phyloP scores from a whole-genome alignment of 306 rosid genomes.

The Oxytropis ochrocephala region DNA sequence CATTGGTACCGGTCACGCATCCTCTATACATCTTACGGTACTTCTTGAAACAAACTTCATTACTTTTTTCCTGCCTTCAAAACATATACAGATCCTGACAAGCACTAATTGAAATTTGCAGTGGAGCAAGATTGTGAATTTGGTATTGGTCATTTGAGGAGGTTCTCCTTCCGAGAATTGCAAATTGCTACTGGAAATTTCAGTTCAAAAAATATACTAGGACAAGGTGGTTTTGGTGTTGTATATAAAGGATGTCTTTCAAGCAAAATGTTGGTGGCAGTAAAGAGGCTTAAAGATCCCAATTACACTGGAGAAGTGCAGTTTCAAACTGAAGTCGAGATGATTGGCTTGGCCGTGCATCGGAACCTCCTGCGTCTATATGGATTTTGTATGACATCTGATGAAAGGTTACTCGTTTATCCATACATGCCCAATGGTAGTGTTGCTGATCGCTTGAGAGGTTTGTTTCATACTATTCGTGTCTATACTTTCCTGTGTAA shows the following conservation, averaged over 20 bases:
- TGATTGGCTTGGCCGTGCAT: slow-evolving; percentile 96
- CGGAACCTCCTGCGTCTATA: slow-evolving; percentile 77
- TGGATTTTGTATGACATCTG: slow-evolving; percentile 83
- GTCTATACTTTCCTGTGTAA: neutral
- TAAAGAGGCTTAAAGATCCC: slow-evolving; percentile 93
- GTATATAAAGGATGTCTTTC: slow-evolving; percentile 91
- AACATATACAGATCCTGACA: slow-evolving; percentile 14
- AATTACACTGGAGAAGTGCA: slow-evolving; percentile 94
- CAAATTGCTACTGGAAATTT: slow-evolving; percentile 83
- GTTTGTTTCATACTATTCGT: slow-evolving; percentile 41
- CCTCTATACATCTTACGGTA: slow-evolving; percentile 79
- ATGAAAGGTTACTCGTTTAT: slow-evolving; percentile 90
- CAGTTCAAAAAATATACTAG: slow-evolving; percentile 64
- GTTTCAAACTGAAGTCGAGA: slow-evolving; percentile 97
- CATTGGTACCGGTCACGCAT: slow-evolving; percentile 72
- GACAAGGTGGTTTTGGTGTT: slow-evolving; percentile 96
- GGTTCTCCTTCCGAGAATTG: slow-evolving; percentile 85
- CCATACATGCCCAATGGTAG: slow-evolving; percentile 95
- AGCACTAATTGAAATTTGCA: slow-evolving; percentile 33
- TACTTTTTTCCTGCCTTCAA: neutral
- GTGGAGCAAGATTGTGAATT: slow-evolving; percentile 90
- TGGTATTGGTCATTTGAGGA: slow-evolving; percentile 74
- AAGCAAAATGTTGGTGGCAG: slow-evolving; percentile 75
- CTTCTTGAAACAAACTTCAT: slow-evolving; percentile 26
- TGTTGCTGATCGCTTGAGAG: slow-evolving; percentile 95